These are phyloP conservation scores for Zygosaccharomyces lentus DNA, from an alignment of 805 yeast species.

Conservation along the genomic window DNA sequence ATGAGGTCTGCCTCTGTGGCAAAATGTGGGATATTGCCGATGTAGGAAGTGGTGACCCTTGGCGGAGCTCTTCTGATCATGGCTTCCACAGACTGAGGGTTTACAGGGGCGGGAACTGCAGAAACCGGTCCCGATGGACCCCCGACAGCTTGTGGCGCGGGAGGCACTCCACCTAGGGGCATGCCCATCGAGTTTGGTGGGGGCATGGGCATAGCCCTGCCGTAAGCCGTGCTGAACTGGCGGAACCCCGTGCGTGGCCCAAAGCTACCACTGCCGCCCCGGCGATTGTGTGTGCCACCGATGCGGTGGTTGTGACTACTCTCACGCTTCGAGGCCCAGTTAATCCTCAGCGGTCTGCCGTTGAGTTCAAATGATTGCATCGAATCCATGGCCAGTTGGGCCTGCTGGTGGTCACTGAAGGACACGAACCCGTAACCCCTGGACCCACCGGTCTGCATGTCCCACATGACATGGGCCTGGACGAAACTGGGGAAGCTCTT, in stretches of 20 bases:
- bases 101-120: conserved; percentile 33
- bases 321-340: conserved; percentile 81
- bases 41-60: conserved; percentile 66
- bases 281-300: conserved; percentile 16
- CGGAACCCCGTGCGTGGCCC: conserved; percentile 13
- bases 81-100: conserved; percentile 60
- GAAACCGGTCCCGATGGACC: conserved; percentile 21
- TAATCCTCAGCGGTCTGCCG: conserved; percentile 75
- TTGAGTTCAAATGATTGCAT: conserved; percentile 72
- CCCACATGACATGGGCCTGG: conserved; percentile 96
- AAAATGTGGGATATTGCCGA: conserved; percentile 79
- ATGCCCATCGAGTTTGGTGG: conserved; percentile 25
- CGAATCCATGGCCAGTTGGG: conserved; percentile 63
- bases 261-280: conserved; percentile 20
- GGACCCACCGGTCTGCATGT: conserved; percentile 88
- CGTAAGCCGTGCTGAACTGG: conserved; percentile 20
- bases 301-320: conserved; percentile 29
- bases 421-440: conserved; percentile 91
- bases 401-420: conserved; percentile 61
- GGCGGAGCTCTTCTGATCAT: conserved; percentile 74
- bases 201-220: conserved; percentile 17
- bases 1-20: conserved; percentile 69
- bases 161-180: conserved; percentile 26
- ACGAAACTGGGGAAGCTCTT: conserved; percentile 52
- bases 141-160: conserved; percentile 14